Conservation (phyloP, 352 stramenopile species). For the Phytopythium litorale region DNA sequence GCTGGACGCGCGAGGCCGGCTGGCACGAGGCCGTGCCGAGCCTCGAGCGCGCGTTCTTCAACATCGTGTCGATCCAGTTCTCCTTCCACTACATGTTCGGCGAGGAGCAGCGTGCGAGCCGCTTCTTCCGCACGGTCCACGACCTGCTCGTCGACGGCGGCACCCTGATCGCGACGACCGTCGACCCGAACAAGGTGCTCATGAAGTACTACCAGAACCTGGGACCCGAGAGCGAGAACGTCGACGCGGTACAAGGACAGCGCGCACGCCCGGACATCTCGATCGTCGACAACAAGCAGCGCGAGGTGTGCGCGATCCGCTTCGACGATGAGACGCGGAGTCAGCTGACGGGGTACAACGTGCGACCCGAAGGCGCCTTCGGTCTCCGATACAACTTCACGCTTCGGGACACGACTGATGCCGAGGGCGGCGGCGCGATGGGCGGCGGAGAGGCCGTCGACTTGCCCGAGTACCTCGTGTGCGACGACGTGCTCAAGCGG, state of each 20-base stretch:
- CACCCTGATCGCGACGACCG: slow-evolving; percentile 96
- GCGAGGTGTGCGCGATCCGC: slow-evolving; percentile 74
- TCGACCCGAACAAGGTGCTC: slow-evolving; percentile 92
- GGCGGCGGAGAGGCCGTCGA: slow-evolving; percentile 78
- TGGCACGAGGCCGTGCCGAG: slow-evolving; percentile 63
- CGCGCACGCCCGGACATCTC: slow-evolving; percentile 34
- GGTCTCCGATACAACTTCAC: slow-evolving; percentile 91
- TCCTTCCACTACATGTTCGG: slow-evolving; percentile 99
- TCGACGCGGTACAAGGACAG: slow-evolving; percentile 8
- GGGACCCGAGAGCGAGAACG: slow-evolving; percentile 15
- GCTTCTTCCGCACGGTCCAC: slow-evolving; percentile 95
- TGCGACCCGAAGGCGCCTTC: slow-evolving; percentile 46
- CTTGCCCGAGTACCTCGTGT: slow-evolving; percentile 89
- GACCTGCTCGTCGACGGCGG: slow-evolving; percentile 90
- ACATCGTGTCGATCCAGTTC: slow-evolving; percentile 99
- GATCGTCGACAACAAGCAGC: slow-evolving; percentile 69
- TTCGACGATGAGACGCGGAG: slow-evolving; percentile 57
- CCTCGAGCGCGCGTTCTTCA: slow-evolving; percentile 64
- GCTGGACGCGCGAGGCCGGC: slow-evolving; percentile 55
- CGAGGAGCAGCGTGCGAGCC: slow-evolving; percentile 80
- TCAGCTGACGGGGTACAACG: slow-evolving; percentile 37
- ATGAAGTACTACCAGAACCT: slow-evolving; percentile 80
- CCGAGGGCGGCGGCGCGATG: slow-evolving; percentile 17
- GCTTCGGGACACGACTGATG: slow-evolving; percentile 68
- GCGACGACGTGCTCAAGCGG: slow-evolving; percentile 66